These are phyloP conservation scores for Heliosperma pusillum DNA, from an alignment of 148 eudicot genomes.

Conservation along the genomic window DNA sequence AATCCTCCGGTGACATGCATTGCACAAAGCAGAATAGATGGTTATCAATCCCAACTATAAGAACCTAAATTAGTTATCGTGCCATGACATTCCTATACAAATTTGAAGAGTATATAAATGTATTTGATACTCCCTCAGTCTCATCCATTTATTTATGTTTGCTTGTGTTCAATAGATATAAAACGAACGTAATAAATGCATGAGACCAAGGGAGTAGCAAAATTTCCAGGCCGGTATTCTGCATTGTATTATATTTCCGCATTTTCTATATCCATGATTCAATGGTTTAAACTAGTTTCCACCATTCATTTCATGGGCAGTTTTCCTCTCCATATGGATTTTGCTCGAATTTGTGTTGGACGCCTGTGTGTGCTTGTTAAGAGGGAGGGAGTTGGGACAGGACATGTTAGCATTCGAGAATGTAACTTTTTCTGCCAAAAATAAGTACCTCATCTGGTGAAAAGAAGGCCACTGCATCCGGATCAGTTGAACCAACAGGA, in stretches of 20 bases:
- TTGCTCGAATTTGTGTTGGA: not conserved
- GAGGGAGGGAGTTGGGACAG: constrained; percentile 4
- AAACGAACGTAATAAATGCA: no score
- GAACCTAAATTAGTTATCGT: not conserved
- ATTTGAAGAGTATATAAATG: not conserved
- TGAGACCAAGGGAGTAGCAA: not conserved
- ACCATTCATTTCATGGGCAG: not conserved
- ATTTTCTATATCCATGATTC: not conserved
- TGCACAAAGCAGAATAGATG: no score
- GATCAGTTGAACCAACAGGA: constrained; percentile 80
- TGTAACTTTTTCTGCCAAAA: constrained; percentile 2
- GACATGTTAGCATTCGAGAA: not conserved
- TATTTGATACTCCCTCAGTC: no score
- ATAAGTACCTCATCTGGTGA: constrained; percentile 88
- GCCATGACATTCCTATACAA: not conserved
- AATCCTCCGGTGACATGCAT: no score
- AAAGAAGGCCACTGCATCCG: constrained; percentile 91
- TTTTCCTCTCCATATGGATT: not conserved
- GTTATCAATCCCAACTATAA: no score
- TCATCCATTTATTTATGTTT: no score
- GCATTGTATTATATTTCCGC: not conserved
- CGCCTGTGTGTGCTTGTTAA: not conserved
- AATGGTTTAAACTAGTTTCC: not conserved
- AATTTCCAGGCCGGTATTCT: not conserved
- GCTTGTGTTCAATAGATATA: no score